phyloP scores from a whole-genome alignment of 2,329 filamentous ascomycete genomes.

The Hymenoscyphus scutula region DNA sequence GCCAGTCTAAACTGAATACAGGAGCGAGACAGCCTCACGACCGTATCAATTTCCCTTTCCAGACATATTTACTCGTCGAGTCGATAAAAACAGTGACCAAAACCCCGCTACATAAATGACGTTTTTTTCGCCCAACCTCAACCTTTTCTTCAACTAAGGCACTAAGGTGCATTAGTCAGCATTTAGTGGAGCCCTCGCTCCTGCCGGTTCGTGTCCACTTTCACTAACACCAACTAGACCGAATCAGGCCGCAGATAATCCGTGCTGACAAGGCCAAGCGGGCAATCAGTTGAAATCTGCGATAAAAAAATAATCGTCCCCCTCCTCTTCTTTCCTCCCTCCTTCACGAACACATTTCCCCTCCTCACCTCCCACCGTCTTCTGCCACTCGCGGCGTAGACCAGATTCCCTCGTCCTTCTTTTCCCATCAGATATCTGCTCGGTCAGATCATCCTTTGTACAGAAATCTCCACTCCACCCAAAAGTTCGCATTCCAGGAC shows the following conservation, averaged over 20 bases:
- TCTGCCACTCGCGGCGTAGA: constrained; percentile 38
- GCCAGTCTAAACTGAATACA: neutral
- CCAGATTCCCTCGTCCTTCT: constrained; percentile 18
- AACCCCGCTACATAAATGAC: neutral
- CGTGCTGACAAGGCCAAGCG: constrained; percentile 6
- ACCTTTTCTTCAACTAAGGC: neutral
- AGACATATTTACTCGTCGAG: neutral
- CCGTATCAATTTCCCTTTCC: neutral
- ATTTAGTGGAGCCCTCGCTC: neutral
- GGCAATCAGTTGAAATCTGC: constrained; percentile 15
- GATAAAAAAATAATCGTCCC: constrained; percentile 17
- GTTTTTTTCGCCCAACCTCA: neutral
- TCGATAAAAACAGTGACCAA: neutral
- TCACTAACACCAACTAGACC: neutral
- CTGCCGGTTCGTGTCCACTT: neutral
- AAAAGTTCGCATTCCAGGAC: constrained; percentile 10
- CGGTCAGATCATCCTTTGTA: constrained; percentile 17
- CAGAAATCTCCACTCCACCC: constrained; percentile 30
- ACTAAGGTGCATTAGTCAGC: constrained; percentile 1
- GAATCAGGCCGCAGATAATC: neutral
- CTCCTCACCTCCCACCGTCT: constrained; percentile 21
- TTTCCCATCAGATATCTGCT: constrained; percentile 23
- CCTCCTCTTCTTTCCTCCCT: constrained; percentile 14
- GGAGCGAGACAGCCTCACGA: neutral
- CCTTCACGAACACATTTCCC: constrained; percentile 12